Evolutionary conservation across 2,329 filamentous ascomycete species (phyloP).

Genomic region (Penicillium sp.): DNA sequence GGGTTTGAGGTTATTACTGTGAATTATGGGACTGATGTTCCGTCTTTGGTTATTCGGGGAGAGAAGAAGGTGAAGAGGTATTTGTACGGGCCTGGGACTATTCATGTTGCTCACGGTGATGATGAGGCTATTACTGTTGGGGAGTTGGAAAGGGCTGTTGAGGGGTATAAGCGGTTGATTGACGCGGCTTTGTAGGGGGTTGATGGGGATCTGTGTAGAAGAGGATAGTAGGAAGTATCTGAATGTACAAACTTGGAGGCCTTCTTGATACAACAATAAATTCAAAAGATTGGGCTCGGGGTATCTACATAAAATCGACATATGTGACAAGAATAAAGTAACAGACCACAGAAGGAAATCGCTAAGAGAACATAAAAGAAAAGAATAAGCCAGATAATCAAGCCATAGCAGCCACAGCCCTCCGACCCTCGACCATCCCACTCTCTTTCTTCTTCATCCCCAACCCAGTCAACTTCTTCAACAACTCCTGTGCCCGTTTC

Average conservation of each 20-base stretch:
- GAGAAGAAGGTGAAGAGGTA: constrained; percentile 2
- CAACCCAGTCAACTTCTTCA: constrained; percentile 21
- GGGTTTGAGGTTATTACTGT: constrained; percentile 79
- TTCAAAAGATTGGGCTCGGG: not conserved
- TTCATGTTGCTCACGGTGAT: constrained; percentile 83
- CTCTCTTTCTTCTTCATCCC: constrained; percentile 18
- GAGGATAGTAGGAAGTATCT: not conserved
- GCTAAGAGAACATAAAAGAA: not conserved
- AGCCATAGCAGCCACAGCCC: not conserved
- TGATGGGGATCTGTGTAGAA: not conserved
- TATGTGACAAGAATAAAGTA: not conserved
- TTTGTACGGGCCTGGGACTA: constrained; percentile 59
- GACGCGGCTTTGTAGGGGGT: constrained; percentile 26
- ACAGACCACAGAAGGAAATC: not conserved
- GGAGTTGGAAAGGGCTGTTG: constrained; percentile 75
- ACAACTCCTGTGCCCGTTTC: constrained; percentile 17
- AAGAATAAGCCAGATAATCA: not conserved
- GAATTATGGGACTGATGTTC: constrained; percentile 91
- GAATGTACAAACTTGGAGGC: not conserved
- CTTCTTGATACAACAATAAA: not conserved
- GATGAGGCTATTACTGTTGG: constrained; percentile 75
- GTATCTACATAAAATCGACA: not conserved
- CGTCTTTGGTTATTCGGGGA: constrained; percentile 43
- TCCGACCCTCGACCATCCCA: constrained; percentile 13
- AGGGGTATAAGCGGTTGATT: constrained; percentile 74